Evolutionary conservation across 2,329 filamentous ascomycete genomes (phyloP).

Genomic region (Alternaria gaisen): DNA sequence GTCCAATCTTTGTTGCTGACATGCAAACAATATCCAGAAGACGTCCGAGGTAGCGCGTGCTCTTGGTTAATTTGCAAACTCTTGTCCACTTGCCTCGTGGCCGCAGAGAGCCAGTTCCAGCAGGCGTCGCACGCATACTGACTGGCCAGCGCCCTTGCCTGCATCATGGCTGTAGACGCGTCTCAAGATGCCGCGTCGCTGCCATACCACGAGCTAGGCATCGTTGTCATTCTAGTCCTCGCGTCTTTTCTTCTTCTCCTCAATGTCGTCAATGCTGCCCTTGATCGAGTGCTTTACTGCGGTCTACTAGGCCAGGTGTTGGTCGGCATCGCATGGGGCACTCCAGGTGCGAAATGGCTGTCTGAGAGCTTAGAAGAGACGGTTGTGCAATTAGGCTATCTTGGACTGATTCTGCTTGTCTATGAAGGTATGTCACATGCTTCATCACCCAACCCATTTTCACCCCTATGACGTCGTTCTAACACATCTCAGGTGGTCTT

Average conservation of each 20-base stretch:
- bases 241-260: constrained; percentile 70
- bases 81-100: constrained; percentile 19
- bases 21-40: not conserved
- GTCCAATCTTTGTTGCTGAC: constrained; percentile 17
- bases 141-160: constrained; percentile 22
- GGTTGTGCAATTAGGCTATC: constrained; percentile 73
- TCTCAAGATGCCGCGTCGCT: constrained; percentile 44
- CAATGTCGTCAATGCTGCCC: constrained; percentile 64
- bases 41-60: constrained; percentile 1
- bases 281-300: constrained; percentile 71
- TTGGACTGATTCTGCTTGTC: constrained; percentile 76
- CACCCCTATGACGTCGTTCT: constrained; percentile 5
- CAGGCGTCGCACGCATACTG: constrained; percentile 15
- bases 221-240: constrained; percentile 67
- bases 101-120: constrained; percentile 9
- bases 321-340: constrained; percentile 74
- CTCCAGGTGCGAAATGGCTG: constrained; percentile 71
- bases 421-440: constrained; percentile 65
- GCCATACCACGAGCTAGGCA: constrained; percentile 70
- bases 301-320: constrained; percentile 77
- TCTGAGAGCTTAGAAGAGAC: constrained; percentile 60
- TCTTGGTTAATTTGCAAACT: constrained; percentile 9
- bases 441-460: not conserved
- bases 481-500: constrained; percentile 62
- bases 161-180: constrained; percentile 33